These are phyloP conservation scores for Eremothecium coryli DNA, from an alignment of 1,139 yeast species.

Conservation along the genomic window DNA sequence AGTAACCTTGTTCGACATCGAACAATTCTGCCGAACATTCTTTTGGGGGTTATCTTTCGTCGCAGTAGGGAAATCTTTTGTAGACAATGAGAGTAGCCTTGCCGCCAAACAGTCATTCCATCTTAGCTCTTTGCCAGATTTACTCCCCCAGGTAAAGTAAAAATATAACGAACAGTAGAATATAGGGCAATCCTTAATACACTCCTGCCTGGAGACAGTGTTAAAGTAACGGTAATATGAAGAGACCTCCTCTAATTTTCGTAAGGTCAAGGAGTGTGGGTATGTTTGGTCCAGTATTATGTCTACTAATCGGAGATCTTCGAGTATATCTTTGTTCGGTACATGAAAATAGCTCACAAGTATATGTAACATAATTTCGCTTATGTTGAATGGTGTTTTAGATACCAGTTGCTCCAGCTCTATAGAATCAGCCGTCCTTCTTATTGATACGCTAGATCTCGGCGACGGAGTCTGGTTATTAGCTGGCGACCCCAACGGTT, in stretches of 20 bases:
- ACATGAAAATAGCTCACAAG: slow-evolving; percentile 7
- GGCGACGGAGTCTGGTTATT: slow-evolving; percentile 11
- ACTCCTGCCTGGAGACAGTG: slow-evolving; percentile 27
- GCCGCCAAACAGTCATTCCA: slow-evolving; percentile 9
- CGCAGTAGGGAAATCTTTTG: neutral
- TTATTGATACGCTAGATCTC: slow-evolving; percentile 8
- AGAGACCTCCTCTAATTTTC: slow-evolving; percentile 25
- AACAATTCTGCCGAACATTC: neutral
- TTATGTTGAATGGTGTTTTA: slow-evolving; percentile 5
- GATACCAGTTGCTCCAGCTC: slow-evolving; percentile 7
- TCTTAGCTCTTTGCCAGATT: slow-evolving; percentile 6
- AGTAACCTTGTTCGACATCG: slow-evolving; percentile 7
- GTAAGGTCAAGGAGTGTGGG: slow-evolving; percentile 28
- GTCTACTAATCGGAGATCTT: slow-evolving; percentile 18
- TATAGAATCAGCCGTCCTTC: neutral
- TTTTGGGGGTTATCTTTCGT: neutral
- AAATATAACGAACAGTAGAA: slow-evolving; percentile 27
- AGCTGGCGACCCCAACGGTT: neutral
- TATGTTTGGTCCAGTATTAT: slow-evolving; percentile 30
- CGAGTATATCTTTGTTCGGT: slow-evolving; percentile 6
- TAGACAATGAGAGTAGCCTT: slow-evolving; percentile 5
- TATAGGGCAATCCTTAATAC: slow-evolving; percentile 28
- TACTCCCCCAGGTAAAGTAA: slow-evolving; percentile 10
- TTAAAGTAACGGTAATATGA: slow-evolving; percentile 28
- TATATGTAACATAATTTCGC: slow-evolving; percentile 6